Percentiles rank a stretch among this genome's conserved stretches.
These are phyloP conservation scores for Dalbergia oliveri DNA, from an alignment of 306 rosid species.

Conservation along the genomic window DNA sequence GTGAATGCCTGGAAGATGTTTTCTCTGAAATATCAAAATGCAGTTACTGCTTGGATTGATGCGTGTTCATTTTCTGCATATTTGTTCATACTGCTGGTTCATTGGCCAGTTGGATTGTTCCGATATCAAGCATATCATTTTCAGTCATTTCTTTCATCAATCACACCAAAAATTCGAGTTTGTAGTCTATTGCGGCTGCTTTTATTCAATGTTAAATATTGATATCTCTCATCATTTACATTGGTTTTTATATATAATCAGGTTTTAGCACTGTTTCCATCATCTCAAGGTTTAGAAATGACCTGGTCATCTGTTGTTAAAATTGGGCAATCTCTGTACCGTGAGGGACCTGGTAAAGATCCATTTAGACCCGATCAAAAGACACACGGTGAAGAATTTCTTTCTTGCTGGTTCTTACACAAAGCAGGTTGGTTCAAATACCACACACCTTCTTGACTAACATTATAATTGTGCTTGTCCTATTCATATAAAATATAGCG, in stretches of 20 bases:
- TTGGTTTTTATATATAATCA: slow-evolving; percentile 35
- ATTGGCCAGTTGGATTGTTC: slow-evolving; percentile 15
- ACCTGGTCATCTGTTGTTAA: slow-evolving; percentile 98
- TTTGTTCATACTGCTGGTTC: slow-evolving; percentile 18
- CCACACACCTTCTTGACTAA: slow-evolving; percentile 18
- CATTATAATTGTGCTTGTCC: slow-evolving; percentile 22
- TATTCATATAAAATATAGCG: background rate
- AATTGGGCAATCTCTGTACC: slow-evolving; percentile 94
- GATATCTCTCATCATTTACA: background rate
- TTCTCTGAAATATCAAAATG: slow-evolving; percentile 19
- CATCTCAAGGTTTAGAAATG: slow-evolving; percentile 95
- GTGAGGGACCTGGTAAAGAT: slow-evolving; percentile 97
- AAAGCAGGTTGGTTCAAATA: slow-evolving; percentile 66
- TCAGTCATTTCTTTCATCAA: slow-evolving; percentile 20
- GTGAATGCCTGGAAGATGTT: slow-evolving; percentile 21
- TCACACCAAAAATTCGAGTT: slow-evolving; percentile 1
- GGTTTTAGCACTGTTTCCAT: slow-evolving; percentile 88
- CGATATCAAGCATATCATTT: slow-evolving; percentile 19
- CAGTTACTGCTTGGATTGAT: slow-evolving; percentile 22
- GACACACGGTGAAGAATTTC: slow-evolving; percentile 91
- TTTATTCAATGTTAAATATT: background rate
- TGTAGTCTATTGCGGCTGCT: background rate
- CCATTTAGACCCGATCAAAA: slow-evolving; percentile 96
- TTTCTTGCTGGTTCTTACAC: slow-evolving; percentile 98
- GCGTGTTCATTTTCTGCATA: slow-evolving; percentile 34